Conservation (phyloP, 345 rosid genomes). For the Stellera chamaejasme region DNA sequence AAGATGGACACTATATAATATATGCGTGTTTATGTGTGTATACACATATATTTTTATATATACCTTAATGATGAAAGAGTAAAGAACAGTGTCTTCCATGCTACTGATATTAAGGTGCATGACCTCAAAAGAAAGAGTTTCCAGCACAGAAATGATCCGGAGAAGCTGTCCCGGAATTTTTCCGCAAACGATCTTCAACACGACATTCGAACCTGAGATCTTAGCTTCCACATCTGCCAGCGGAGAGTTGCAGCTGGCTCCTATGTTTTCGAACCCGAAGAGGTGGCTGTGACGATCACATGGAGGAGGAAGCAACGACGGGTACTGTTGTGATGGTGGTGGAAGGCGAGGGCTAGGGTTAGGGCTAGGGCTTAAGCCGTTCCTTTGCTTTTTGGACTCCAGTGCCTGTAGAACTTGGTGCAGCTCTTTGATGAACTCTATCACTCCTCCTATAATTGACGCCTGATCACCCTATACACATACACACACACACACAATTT, state of each 20-base stretch:
- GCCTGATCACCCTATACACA: conserved; percentile 82
- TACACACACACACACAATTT: too few species aligned
- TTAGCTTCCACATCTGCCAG: conserved; percentile 90
- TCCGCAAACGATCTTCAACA: conserved; percentile 50
- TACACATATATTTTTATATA: neutral
- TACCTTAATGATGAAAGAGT: conserved; percentile 87
- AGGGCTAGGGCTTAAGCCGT: conserved; percentile 63
- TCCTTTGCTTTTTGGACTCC: conserved; percentile 83
- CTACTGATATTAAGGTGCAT: conserved; percentile 80
- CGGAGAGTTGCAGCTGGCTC: conserved; percentile 73
- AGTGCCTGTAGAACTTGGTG: conserved; percentile 74
- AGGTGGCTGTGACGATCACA: conserved; percentile 21
- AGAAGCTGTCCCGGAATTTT: conserved; percentile 57
- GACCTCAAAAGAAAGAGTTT: conserved; percentile 70
- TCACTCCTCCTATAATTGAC: conserved; percentile 83
- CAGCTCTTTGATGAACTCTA: conserved; percentile 85
- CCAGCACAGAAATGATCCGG: conserved; percentile 62
- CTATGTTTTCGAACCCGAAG: conserved; percentile 20
- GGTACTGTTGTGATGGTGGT: conserved; percentile 18
- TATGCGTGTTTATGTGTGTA: neutral
- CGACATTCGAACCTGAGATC: conserved; percentile 74
- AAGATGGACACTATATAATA: too few species aligned
- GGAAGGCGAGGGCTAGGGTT: conserved; percentile 30
- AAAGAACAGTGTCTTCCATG: conserved; percentile 88
- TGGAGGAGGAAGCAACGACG: conserved; percentile 14